These are phyloP conservation scores for Canavalia ensiformis DNA, from an alignment of 306 rosid genomes.

Conservation along the genomic window DNA sequence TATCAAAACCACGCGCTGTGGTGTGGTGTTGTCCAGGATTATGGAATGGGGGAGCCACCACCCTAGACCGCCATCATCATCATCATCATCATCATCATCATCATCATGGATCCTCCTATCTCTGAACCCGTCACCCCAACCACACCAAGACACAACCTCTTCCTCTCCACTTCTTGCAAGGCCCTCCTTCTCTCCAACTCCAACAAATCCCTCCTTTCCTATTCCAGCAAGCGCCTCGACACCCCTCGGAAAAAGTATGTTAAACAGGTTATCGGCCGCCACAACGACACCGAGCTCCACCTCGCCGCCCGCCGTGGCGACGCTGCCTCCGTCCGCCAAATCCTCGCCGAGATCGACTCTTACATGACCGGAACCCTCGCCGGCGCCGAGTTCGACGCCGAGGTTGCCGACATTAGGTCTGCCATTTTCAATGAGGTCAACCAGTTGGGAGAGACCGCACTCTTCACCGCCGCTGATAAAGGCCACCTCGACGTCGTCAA, in stretches of 20 bases:
- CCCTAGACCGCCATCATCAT: neutral
- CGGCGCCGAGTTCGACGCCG: conserved; percentile 76
- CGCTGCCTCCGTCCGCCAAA: conserved; percentile 51
- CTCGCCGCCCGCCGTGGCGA: conserved; percentile 82
- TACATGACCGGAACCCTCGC: conserved; percentile 68
- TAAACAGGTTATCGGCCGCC: conserved; percentile 87
- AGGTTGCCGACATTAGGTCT: conserved; percentile 70
- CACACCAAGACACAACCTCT: conserved; percentile 57
- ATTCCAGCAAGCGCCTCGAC: conserved; percentile 70
- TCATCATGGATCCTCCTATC: conserved; percentile 48
- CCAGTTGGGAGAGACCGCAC: conserved; percentile 82
- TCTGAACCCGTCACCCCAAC: conserved; percentile 66
- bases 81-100: neutral
- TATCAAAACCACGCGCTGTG: conserved; percentile 7
- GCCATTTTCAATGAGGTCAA: conserved; percentile 84
- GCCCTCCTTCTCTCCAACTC: conserved; percentile 69
- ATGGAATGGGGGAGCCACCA: conserved; percentile 45
- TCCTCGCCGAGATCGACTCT: conserved; percentile 72
- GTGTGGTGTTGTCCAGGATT: neutral
- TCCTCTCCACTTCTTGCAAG: conserved; percentile 69
- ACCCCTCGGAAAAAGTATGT: conserved; percentile 69
- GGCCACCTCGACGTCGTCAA: conserved; percentile 69
- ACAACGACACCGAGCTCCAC: conserved; percentile 87
- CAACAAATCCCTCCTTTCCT: conserved; percentile 61
- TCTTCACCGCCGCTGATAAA: conserved; percentile 77